A percentile compares a stretch with the other conserved stretches of the same genome.
Conservation (phyloP, 2,329 filamentous ascomycete species). For the Aureobasidium subglaciale region DNA sequence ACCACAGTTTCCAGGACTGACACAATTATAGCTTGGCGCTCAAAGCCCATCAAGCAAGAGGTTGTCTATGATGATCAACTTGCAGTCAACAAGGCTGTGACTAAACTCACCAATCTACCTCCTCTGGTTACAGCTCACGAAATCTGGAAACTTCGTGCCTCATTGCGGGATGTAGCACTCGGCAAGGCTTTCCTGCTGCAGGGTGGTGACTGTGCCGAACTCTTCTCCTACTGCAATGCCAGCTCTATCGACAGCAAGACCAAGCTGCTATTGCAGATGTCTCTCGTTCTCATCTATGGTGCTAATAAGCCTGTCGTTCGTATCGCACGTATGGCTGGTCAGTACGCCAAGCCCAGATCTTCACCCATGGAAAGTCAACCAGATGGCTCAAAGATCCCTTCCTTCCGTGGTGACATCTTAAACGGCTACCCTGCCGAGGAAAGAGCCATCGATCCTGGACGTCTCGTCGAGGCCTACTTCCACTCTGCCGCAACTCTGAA, state of each 20-base stretch:
- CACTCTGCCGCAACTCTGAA: conserved; percentile 92
- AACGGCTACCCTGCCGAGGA: conserved; percentile 79
- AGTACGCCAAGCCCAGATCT: conserved; percentile 93
- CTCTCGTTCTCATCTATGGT: conserved; percentile 88
- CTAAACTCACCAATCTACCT: conserved; percentile 62
- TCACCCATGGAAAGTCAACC: conserved; percentile 71
- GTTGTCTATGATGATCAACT: conserved; percentile 60
- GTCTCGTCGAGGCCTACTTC: conserved; percentile 88
- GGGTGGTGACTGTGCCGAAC: conserved; percentile 92
- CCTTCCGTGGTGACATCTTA: conserved; percentile 90
- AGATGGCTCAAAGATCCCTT: conserved; percentile 72
- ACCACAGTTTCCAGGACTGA: not conserved
- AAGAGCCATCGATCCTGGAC: conserved; percentile 70
- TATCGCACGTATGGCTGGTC: conserved; percentile 92
- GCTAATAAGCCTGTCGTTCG: conserved; percentile 75
- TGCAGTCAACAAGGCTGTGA: conserved; percentile 53
- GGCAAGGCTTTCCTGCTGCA: conserved; percentile 92
- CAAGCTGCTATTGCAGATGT: conserved; percentile 96
- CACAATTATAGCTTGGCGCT: conserved; percentile 57
- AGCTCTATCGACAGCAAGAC: conserved; percentile 90
- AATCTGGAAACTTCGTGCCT: conserved; percentile 71
- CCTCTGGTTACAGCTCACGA: conserved; percentile 74
- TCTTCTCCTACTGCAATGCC: conserved; percentile 93
- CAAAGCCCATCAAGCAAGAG: conserved; percentile 71
- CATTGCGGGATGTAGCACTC: conserved; percentile 75